Base-by-base conservation (phyloP, 2,329 filamentous ascomycete species). In the Ascocoryne sarcoides region DNA sequence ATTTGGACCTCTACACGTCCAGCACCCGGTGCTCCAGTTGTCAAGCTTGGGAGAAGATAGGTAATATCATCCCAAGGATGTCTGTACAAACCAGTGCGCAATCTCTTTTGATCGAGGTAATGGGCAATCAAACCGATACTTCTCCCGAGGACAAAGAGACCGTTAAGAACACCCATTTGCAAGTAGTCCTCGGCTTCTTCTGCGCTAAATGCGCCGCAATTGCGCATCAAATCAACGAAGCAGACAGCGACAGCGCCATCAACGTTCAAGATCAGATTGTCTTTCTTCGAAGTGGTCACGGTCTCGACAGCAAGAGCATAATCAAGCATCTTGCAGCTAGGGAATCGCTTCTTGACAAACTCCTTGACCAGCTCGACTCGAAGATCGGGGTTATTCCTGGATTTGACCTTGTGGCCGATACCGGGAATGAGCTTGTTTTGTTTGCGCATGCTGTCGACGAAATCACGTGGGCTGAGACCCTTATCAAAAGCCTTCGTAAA, bases 401-500 rank as follows among this genome's bases (percentile, higher is more conserved):
- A 98, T 80, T 98, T 98, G 76, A 98, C 86, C 69, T 89, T 87
- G 79, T 98, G 92, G 57, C 92, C 92, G 59, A 98, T 98, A 75
- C 92, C 92, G 50, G 92, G 92, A 58, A 98, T 96, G 58, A 98
- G 88, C 79, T 96, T 98, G 82, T 98, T 98, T 71, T 92, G 87
- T 76, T 96, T 98, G 68, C 92, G 82, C 90, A 96, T 96, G 57
- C 75, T 85, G 73, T 98, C 92, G 53, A 98, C 92, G 59, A 98
- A 98, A 69, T 98, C 92, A 76, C 92, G 89, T 46, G 92, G 92
- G 73, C 84, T 93, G 54, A 96, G 82, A 60, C 88, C 89, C 80
- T 95, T 95, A 76, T 98, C 92, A 58, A 90, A 94, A 44, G 92
- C 92, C 70, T 88, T 89, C 66, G 86, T 89, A 75, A 98, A 98